phyloP scores from a whole-genome alignment of 495 filamentous ascomycete species.

The Penicillium ucsense region DNA sequence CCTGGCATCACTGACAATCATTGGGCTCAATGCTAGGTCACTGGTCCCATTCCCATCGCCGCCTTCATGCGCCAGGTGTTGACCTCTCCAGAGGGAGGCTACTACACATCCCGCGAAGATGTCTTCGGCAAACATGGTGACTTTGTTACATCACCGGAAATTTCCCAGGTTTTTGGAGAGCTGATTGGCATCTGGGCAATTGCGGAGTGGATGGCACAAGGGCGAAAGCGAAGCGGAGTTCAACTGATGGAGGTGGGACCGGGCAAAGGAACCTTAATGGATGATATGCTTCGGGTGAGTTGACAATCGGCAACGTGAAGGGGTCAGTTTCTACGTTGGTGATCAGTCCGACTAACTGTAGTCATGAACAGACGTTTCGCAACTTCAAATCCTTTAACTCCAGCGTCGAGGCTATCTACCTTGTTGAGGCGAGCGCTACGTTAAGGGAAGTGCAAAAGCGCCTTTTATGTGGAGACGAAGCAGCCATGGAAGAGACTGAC shows the following conservation, averaged over 20 bases:
- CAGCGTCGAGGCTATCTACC: constrained; percentile 74
- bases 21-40: constrained; percentile 35
- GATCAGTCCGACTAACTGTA: background rate
- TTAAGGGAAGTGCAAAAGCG: constrained; percentile 68
- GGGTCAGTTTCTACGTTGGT: background rate
- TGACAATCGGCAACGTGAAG: background rate
- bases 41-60: constrained; percentile 84
- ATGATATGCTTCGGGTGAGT: constrained; percentile 82
- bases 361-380: constrained; percentile 57
- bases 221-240: constrained; percentile 55
- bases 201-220: constrained; percentile 92
- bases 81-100: constrained; percentile 81
- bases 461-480: constrained; percentile 71
- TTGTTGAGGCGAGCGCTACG: constrained; percentile 78
- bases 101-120: constrained; percentile 64
- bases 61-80: constrained; percentile 98
- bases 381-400: constrained; percentile 70
- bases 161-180: constrained; percentile 94
- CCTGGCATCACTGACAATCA: background rate
- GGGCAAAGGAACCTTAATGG: constrained; percentile 92
- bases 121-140: constrained; percentile 88
- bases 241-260: constrained; percentile 91
- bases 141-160: constrained; percentile 94
- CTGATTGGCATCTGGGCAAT: constrained; percentile 89
- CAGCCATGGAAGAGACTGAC: constrained; percentile 56